A percentile compares a stretch with the other conserved stretches of the same genome.
These are phyloP conservation scores for Clarireedia sp. DNA, from an alignment of 2,329 filamentous ascomycete species.

Conservation along the genomic window DNA sequence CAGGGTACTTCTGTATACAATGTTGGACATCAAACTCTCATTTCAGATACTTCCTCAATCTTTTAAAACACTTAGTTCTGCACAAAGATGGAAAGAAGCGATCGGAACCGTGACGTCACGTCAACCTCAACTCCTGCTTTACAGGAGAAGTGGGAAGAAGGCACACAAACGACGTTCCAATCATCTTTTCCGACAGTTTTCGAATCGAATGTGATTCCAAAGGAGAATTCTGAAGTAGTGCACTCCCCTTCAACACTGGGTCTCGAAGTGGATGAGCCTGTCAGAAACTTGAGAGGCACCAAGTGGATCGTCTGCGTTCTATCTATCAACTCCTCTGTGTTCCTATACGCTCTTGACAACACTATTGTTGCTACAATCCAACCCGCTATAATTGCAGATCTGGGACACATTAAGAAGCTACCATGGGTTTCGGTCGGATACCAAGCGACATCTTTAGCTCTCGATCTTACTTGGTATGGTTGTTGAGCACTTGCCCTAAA, in stretches of 20 bases:
- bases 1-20: background rate
- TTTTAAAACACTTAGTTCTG: background rate
- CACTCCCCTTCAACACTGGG: too few relatives aligned
- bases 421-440: conserved; percentile 33
- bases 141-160: background rate
- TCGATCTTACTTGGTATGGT: conserved; percentile 28
- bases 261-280: background rate
- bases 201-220: background rate
- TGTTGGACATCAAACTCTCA: background rate
- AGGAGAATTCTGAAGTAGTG: background rate
- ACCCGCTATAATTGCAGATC: conserved; percentile 31
- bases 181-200: background rate
- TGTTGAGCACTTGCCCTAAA: conserved; percentile 17
- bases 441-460: background rate
- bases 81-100: background rate
- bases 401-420: conserved; percentile 31
- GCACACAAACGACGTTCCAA: background rate
- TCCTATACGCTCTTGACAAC: background rate
- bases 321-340: background rate
- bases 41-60: background rate
- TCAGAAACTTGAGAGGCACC: background rate
- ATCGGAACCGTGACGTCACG: background rate
- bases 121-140: background rate
- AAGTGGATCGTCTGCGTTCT: background rate
- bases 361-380: conserved; percentile 33